phyloP scores from a whole-genome alignment of 2,329 filamentous ascomycete genomes.

The Xylariaceae sp. region DNA sequence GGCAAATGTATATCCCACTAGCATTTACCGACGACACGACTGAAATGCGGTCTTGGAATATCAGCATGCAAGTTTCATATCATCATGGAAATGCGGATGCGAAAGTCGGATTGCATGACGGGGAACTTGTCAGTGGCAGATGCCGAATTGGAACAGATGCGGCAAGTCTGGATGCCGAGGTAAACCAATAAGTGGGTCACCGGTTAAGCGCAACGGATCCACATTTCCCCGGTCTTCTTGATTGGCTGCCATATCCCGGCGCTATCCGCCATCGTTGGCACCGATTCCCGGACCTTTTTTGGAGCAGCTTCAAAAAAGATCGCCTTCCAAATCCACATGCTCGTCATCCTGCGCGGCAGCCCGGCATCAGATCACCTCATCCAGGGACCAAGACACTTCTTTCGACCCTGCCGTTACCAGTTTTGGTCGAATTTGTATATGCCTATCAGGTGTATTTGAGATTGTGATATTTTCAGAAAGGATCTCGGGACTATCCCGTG shows the following conservation, averaged over 20 bases:
- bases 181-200: slow-evolving; percentile 15
- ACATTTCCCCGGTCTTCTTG: background rate
- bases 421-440: background rate
- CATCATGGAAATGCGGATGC: too few relatives aligned
- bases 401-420: background rate
- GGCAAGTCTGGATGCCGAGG: slow-evolving; percentile 25
- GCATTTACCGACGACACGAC: too few relatives aligned
- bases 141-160: background rate
- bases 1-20: too few relatives aligned
- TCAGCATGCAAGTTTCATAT: too few relatives aligned
- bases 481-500: too few relatives aligned
- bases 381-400: background rate
- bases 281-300: background rate
- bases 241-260: slow-evolving; percentile 15
- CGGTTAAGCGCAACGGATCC: background rate
- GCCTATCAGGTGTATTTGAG: too few relatives aligned
- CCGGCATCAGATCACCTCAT: background rate
- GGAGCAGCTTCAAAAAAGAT: background rate
- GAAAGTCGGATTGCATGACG: too few relatives aligned
- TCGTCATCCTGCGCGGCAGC: background rate
- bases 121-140: background rate
- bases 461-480: too few relatives aligned
- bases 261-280: background rate
- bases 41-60: too few relatives aligned
- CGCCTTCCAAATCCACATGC: background rate